Percentiles rank a stretch among this genome's conserved stretches.
Evolutionary conservation across 768 basidiomycete species (phyloP).

Genomic region (Lactarius sp.): DNA sequence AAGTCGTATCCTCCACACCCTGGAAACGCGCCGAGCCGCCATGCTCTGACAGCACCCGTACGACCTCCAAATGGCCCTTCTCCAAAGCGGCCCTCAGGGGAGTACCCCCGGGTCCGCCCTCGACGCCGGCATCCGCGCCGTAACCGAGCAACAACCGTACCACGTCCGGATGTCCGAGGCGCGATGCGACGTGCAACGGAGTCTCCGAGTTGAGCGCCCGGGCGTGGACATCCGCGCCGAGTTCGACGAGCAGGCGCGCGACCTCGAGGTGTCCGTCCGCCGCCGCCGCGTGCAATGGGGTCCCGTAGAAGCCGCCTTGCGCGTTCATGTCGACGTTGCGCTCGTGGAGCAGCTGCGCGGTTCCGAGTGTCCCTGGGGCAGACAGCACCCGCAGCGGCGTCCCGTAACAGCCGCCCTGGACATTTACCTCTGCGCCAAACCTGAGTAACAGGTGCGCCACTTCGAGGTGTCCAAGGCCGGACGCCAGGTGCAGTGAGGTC

Average conservation of each 20-base stretch:
- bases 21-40: not conserved
- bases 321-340: conserved; percentile 1
- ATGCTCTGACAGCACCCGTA: not conserved
- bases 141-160: conserved; percentile 7
- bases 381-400: not conserved
- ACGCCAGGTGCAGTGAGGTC: conserved; percentile 11
- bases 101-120: not conserved
- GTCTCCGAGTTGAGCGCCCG: conserved; percentile 4
- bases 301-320: conserved; percentile 9
- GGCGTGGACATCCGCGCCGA: not conserved
- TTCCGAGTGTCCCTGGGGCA: not conserved
- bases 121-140: not conserved
- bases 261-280: conserved; percentile 4
- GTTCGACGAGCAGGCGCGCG: not conserved
- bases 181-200: conserved; percentile 5
- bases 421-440: conserved; percentile 5
- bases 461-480: conserved; percentile 3
- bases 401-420: conserved; percentile 14
- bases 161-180: conserved; percentile 2
- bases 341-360: conserved; percentile 8
- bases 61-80: not conserved
- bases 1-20: not conserved
- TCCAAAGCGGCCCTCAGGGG: not conserved
- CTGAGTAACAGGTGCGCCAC: not conserved
- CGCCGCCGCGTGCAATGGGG: conserved; percentile 10